Evolutionary conservation across 768 basidiomycete species (phyloP).

Genomic region (Kondoa malvinella): DNA sequence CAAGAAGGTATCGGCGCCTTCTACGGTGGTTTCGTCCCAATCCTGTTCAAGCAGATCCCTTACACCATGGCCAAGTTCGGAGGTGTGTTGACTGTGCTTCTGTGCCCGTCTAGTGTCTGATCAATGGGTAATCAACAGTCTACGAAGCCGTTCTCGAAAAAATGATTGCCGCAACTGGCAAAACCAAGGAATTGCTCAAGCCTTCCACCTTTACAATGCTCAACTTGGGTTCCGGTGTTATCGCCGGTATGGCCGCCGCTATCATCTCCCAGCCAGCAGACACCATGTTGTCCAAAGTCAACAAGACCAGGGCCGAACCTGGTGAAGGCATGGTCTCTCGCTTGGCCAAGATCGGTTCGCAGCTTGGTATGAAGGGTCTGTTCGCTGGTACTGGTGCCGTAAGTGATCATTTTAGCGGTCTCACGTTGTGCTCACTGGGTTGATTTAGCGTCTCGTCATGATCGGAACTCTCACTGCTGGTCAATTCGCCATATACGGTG

Average conservation of each 20-base stretch:
- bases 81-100: background rate
- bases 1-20: slow-evolving; percentile 64
- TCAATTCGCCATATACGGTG: slow-evolving; percentile 33
- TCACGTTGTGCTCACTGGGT: background rate
- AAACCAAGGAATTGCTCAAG: slow-evolving; percentile 14
- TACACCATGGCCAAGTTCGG: slow-evolving; percentile 35
- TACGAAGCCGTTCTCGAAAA: slow-evolving; percentile 31
- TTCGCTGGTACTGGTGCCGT: slow-evolving; percentile 26
- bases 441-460: slow-evolving; percentile 27
- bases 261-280: slow-evolving; percentile 48
- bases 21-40: slow-evolving; percentile 41
- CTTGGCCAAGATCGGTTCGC: slow-evolving; percentile 17
- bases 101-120: background rate
- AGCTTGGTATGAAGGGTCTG: slow-evolving; percentile 22
- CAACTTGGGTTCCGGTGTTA: slow-evolving; percentile 26
- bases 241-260: slow-evolving; percentile 70
- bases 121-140: slow-evolving; percentile 21
- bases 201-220: slow-evolving; percentile 9
- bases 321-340: slow-evolving; percentile 25
- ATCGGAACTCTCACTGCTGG: slow-evolving; percentile 36
- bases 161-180: slow-evolving; percentile 39
- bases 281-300: slow-evolving; percentile 25
- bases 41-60: slow-evolving; percentile 22
- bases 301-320: slow-evolving; percentile 26
- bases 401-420: slow-evolving; percentile 17